Base-by-base conservation (phyloP, 169 alveolate species). In the Cyclospora cayetanensis region DNA sequence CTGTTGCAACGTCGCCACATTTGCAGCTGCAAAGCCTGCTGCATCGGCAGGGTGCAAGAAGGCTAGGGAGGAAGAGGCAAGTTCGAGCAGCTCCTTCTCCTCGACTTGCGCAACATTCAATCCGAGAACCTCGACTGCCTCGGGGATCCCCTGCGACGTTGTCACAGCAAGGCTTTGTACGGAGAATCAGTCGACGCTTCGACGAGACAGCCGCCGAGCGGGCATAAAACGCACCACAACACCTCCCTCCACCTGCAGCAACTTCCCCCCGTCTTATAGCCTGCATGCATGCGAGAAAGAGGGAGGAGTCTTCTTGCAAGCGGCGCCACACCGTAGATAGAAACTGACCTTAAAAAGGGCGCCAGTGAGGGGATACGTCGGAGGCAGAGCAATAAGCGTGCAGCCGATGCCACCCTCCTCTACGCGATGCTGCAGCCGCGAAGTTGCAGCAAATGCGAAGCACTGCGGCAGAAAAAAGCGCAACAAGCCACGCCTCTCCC, bases 91-190 rank as follows among this genome's bases (percentile, higher is more conserved):
- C n/a, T 87, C 92, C 60, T 77, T 68, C 63, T 70, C 92, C 35
- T 87, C 92, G 1, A 55, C 92, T 46, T 87, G 92, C 41, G 92
- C 92, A 27, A 77, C 85, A n/a, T 74, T 74, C 39, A 74, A 39
- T 2, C 85, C 85, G 41, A 74, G 9, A 15, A 74, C 85, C 65
- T 74, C 85, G 25, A 74, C 85, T 15, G 85, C 85, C 63, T 74
- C 85, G 12, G 85, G 85, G 7, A 74, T 74, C 31, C 85, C 85
- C 85, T 74, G 85, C 72, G 72, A n/a, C 31, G n/a, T n/a, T n/a
- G n/a, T n/a, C n/a, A n/a, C n/a, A n/a, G n/a, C n/a, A n/a, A n/a
- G n/a, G n/a, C n/a, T n/a, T n/a, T n/a, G n/a, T n/a, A n/a, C n/a
- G n/a, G n/a, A n/a, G n/a, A n/a, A n/a, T n/a, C n/a, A n/a, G n/a